Conservation (phyloP, 345 rosid genomes). For the Syzygium oleosum region DNA sequence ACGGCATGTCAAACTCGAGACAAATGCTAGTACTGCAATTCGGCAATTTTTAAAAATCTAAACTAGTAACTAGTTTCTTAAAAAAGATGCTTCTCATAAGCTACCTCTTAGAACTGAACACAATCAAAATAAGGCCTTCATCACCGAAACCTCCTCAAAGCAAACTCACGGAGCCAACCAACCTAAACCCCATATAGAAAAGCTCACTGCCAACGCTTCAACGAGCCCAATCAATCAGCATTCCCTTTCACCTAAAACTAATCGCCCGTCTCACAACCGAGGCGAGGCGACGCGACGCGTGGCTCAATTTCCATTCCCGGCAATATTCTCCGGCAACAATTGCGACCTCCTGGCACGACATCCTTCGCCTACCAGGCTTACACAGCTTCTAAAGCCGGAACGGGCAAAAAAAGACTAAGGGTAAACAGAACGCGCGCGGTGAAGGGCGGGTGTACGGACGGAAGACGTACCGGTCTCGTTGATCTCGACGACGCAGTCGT, state of each 20-base stretch:
- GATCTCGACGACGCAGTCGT: constrained; percentile 58
- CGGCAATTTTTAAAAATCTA: neutral
- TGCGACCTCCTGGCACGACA: neutral
- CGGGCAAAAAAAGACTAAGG: neutral
- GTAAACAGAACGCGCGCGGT: neutral
- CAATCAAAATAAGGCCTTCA: neutral
- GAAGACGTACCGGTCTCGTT: constrained; percentile 62
- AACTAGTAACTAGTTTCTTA: neutral
- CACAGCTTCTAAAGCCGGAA: neutral
- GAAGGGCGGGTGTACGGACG: neutral
- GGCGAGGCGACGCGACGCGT: neutral
- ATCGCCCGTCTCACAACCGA: neutral
- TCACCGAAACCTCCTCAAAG: neutral
- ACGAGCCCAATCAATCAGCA: neutral
- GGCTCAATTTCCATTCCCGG: neutral
- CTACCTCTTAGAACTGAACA: neutral
- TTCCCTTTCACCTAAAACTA: neutral
- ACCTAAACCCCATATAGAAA: neutral
- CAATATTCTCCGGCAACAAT: neutral
- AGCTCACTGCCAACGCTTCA: neutral
- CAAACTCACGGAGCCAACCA: neutral
- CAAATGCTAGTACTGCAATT: neutral
- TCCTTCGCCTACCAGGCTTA: neutral
- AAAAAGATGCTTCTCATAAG: neutral
- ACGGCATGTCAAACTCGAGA: neutral